phyloP scores from a whole-genome alignment of 257 asterid genomes.

The Nicotiana otophora region DNA sequence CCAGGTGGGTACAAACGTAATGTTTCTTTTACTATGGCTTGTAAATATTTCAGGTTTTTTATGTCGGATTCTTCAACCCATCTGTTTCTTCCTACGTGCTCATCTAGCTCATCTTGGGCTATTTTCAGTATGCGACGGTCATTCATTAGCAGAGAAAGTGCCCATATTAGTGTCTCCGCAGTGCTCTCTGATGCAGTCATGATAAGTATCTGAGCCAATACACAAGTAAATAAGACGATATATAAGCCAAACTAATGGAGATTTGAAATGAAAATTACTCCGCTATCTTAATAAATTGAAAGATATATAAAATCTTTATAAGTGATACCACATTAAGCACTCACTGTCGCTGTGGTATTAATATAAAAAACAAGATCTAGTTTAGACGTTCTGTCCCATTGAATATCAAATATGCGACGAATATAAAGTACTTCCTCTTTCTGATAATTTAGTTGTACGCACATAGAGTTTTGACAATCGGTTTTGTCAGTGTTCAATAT shows the following conservation, averaged over 20 bases:
- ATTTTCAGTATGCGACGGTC: constrained; percentile 8
- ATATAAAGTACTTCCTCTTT: no score
- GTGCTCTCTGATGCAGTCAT: constrained; percentile 57
- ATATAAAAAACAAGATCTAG: no score
- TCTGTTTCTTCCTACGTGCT: constrained; percentile 30
- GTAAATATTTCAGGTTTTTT: constrained; percentile 30
- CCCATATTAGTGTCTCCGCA: constrained; percentile 48
- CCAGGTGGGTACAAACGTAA: constrained; percentile 63
- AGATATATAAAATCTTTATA: no score
- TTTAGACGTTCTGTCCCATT: no score
- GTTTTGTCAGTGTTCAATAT: no score
- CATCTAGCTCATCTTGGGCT: constrained; percentile 42
- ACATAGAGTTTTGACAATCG: no score
- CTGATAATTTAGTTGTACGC: no score
- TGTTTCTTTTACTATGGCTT: constrained; percentile 49
- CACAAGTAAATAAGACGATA: background rate
- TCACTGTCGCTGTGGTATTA: no score
- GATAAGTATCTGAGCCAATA: constrained; percentile 30
- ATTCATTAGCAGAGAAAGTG: constrained; percentile 43
- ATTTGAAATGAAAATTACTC: background rate
- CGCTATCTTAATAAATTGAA: background rate
- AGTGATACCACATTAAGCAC: no score
- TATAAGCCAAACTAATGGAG: background rate
- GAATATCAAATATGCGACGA: no score
- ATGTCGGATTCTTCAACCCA: constrained; percentile 55